Evolutionary conservation across 2,329 filamentous ascomycete species (phyloP), one percentile per base, ranked within the genome.

Genomic region (Venturiaceae sp.): DNA sequence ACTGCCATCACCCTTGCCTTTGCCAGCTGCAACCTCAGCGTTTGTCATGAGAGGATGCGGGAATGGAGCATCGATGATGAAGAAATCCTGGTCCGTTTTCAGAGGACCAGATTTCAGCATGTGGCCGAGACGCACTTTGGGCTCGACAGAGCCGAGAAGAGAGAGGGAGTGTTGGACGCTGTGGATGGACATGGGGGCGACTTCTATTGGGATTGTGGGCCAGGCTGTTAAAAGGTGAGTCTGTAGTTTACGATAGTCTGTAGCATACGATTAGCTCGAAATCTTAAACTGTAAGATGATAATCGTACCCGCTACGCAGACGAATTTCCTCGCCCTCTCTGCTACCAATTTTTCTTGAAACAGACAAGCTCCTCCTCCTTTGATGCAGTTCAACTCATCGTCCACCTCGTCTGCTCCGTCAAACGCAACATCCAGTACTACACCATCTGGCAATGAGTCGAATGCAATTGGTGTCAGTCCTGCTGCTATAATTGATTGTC

Each of bases 311-410:
- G 90, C 90, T 60, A 95, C 90, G 66, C 89, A 92, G 62, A 96
- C 80, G 68, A 96, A 96, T 69, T 89, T 88, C 73, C 84, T 88
- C 3, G 90, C 87, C 54, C 87, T 83, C 61, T 90, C 83, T 5
- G 92, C 92, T 4, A 99, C 92, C 36, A 99, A 80, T 78, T 99
- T 99, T 76, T 99, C 94, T 73, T 97, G 94, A 77, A 96, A 95
- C 59, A 97, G 76, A 74, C 94, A 99, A n/a, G 91, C 94, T 60
- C 94, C 94, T 54, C 94, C 94, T 58, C 94, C 94, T 77, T 97
- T 97, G 77, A 99, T 97, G 69, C 92, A 90, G 74, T 97, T 99
- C 61, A 99, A 76, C 56, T 95, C 88, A 52, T 90, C 85, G 70
- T 99, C 94, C 33, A 99, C 91, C 77, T 99, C 94, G 71, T 99